Evolutionary conservation across 441 rosid species (phyloP).

Genomic region (Gossypium gossypioides): DNA sequence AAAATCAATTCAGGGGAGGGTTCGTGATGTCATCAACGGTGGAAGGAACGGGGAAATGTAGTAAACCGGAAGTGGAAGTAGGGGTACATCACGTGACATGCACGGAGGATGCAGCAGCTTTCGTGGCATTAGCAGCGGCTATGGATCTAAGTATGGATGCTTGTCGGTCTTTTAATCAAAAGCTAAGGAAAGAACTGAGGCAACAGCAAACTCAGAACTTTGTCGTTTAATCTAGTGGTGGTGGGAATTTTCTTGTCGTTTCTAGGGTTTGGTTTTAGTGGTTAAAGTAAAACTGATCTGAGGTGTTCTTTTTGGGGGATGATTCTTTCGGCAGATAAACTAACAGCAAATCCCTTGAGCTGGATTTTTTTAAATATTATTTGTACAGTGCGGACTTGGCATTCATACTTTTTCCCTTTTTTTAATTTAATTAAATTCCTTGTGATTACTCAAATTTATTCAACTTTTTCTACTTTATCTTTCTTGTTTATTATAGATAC

Average conservation of each 20-base stretch:
- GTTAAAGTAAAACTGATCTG: conserved; percentile 1
- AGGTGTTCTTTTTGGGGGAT: not conserved
- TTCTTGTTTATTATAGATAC: not conserved
- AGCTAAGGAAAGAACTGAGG: conserved; percentile 76
- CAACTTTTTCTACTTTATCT: not conserved
- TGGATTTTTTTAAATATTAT: not conserved
- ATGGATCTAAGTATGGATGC: conserved; percentile 89
- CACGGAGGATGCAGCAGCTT: conserved; percentile 91
- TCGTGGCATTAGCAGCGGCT: conserved; percentile 79
- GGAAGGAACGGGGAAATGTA: conserved; percentile 38
- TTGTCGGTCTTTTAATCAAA: conserved; percentile 56
- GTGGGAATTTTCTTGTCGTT: conserved; percentile 28
- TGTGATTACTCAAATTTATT: not conserved
- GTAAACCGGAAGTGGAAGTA: conserved; percentile 73
- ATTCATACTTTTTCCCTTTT: not conserved
- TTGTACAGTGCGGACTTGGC: not conserved
- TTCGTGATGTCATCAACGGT: conserved; percentile 84
- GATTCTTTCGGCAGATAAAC: not conserved
- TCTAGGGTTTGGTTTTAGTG: conserved; percentile 14
- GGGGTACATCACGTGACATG: conserved; percentile 84
- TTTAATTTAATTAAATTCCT: not conserved
- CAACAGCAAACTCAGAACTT: conserved; percentile 50
- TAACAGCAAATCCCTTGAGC: not conserved
- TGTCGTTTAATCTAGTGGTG: conserved; percentile 37
- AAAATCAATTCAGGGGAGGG: conserved; percentile 35